These are phyloP conservation scores for Chenopodium album DNA, from an alignment of 148 eudicot species.

Conservation along the genomic window DNA sequence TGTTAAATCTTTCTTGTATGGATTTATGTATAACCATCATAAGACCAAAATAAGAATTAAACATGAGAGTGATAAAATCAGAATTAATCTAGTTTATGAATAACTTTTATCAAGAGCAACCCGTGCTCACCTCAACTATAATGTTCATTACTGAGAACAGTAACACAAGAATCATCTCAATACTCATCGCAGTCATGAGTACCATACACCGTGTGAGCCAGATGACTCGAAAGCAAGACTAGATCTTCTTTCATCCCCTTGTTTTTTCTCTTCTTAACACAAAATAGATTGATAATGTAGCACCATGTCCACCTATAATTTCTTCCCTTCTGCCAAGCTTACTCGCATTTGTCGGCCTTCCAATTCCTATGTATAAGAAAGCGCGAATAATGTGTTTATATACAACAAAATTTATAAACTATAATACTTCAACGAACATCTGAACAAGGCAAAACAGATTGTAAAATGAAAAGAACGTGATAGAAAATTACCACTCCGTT, in stretches of 20 bases:
- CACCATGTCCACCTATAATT: constrained; percentile 23
- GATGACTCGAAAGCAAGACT: neutral
- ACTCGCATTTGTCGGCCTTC: constrained; percentile 82
- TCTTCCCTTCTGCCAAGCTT: constrained; percentile 77
- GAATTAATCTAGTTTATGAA: neutral
- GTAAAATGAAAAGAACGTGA: neutral
- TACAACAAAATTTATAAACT: neutral
- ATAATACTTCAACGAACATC: neutral
- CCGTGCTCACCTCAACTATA: neutral
- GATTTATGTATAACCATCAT: no score
- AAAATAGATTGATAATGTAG: neutral
- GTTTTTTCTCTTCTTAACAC: neutral
- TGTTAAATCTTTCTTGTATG: no score
- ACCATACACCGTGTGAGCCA: neutral
- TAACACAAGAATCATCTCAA: neutral
- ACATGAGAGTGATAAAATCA: neutral
- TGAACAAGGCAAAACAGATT: neutral
- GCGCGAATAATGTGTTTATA: neutral
- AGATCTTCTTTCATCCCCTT: neutral
- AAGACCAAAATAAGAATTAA: neutral
- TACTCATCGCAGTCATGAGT: neutral
- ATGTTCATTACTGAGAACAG: neutral
- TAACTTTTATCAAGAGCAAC: neutral
- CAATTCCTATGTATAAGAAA: constrained; percentile 46
- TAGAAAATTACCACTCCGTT: constrained; percentile 65